Percentiles rank a stretch among this genome's conserved stretches.
phyloP scores from a whole-genome alignment of 2,329 filamentous ascomycete genomes.

The Incumbomyces delicatus region DNA sequence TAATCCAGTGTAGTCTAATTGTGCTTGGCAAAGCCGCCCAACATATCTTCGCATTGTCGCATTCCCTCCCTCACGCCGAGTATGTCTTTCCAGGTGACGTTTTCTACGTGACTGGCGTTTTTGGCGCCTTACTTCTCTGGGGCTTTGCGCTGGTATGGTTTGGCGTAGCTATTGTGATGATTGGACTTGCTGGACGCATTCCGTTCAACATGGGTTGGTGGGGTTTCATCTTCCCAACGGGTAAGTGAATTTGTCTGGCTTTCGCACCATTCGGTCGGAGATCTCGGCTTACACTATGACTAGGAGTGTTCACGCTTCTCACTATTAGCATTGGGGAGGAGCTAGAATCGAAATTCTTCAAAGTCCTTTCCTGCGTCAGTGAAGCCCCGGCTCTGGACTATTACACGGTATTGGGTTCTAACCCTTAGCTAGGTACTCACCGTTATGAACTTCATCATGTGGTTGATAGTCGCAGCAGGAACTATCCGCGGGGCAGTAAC shows the following conservation, averaged over 20 bases:
- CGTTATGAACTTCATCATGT: constrained; percentile 3
- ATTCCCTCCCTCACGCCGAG: constrained; percentile 15
- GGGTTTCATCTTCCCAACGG: constrained; percentile 48
- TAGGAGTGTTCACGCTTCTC: constrained; percentile 9
- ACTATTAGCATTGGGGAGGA: constrained; percentile 9
- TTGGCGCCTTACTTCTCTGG: constrained; percentile 31
- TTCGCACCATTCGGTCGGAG: too few relatives aligned
- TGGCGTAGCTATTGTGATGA: constrained; percentile 30
- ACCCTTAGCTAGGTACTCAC: constrained; percentile 8
- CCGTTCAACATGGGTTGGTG: constrained; percentile 57
- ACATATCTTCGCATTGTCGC: constrained; percentile 25
- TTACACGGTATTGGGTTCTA: background rate
- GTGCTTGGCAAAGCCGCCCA: constrained; percentile 41
- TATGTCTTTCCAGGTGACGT: constrained; percentile 23
- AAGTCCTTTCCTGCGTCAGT: background rate
- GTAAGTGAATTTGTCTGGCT: constrained; percentile 25
- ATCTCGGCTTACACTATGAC: background rate
- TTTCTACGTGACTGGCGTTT: constrained; percentile 28
- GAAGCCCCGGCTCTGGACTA: too few relatives aligned
- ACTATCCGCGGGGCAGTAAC: constrained; percentile 3
- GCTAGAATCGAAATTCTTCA: constrained; percentile 9
- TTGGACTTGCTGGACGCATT: constrained; percentile 30
- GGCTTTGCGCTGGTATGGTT: constrained; percentile 32
- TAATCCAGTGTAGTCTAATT: constrained; percentile 35
- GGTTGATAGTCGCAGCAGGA: constrained; percentile 8